A percentile compares a stretch with the other conserved stretches of the same genome.
Evolutionary conservation across 2,329 filamentous ascomycete genomes (phyloP).

Genomic region (Penicillium sp.): DNA sequence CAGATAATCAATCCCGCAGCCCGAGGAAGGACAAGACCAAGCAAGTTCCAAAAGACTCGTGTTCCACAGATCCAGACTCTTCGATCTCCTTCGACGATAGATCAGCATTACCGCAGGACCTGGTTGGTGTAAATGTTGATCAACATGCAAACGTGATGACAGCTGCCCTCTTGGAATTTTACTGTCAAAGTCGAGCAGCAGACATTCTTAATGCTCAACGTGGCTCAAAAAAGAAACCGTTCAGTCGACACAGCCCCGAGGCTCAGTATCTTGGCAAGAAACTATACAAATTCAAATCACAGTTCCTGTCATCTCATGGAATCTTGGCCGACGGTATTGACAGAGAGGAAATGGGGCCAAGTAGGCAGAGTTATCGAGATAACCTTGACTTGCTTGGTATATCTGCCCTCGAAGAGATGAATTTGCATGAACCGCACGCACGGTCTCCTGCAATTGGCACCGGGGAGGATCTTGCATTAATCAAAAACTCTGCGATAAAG

Average conservation of each 20-base stretch:
- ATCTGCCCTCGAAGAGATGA: constrained; percentile 37
- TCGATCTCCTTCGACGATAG: constrained; percentile 22
- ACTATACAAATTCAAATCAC: constrained; percentile 44
- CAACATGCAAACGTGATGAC: constrained; percentile 44
- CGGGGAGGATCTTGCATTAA: constrained; percentile 21
- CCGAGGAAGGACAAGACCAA: constrained; percentile 7
- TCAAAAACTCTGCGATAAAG: constrained; percentile 17
- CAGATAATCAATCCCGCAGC: neutral
- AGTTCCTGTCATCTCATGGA: constrained; percentile 43
- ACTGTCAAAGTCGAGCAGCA: constrained; percentile 43
- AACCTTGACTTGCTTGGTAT: constrained; percentile 43
- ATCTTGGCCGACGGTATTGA: constrained; percentile 41
- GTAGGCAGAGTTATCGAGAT: constrained; percentile 43
- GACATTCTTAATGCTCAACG: constrained; percentile 44
- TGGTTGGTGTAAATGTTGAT: constrained; percentile 33
- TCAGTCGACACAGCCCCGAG: constrained; percentile 44
- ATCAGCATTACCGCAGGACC: constrained; percentile 19
- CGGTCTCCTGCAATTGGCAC: constrained; percentile 21
- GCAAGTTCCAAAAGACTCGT: neutral
- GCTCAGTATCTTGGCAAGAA: constrained; percentile 42
- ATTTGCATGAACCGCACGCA: constrained; percentile 22
- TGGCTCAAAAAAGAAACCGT: constrained; percentile 32
- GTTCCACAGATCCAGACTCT: constrained; percentile 12
- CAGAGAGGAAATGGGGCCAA: constrained; percentile 36
- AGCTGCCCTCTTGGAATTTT: constrained; percentile 46